These are phyloP conservation scores for Rhodotorula sp. DNA, from an alignment of 1,284 basidiomycete genomes.

Conservation along the genomic window DNA sequence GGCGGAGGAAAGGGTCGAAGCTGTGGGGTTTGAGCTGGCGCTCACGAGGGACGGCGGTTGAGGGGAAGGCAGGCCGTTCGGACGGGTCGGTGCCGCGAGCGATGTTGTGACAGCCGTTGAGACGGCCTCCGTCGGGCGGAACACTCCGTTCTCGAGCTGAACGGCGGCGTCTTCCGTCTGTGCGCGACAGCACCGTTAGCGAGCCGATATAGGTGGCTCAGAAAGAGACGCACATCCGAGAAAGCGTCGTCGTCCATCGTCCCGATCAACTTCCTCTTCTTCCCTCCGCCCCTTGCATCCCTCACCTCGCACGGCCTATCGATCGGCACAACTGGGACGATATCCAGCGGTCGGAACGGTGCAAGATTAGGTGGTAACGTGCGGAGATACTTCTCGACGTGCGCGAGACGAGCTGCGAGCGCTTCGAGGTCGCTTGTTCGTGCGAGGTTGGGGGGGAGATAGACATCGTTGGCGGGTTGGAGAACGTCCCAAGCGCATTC, in stretches of 20 bases:
- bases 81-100: neutral
- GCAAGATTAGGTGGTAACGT: conserved; percentile 39
- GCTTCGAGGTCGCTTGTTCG: conserved; percentile 31
- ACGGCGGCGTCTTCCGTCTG: conserved; percentile 38
- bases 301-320: neutral
- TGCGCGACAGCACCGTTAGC: neutral
- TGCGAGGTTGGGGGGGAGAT: conserved; percentile 33
- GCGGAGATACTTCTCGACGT: conserved; percentile 36
- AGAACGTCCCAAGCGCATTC: conserved; percentile 39
- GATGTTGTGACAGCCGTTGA: neutral
- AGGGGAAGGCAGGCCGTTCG: neutral
- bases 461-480: conserved; percentile 27
- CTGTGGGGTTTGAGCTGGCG: neutral
- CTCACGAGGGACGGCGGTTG: neutral
- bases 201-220: neutral
- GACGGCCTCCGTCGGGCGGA: conserved; percentile 12
- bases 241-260: conserved; percentile 18
- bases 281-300: neutral
- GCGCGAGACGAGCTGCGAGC: conserved; percentile 26
- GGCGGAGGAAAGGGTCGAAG: neutral
- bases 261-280: neutral
- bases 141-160: conserved; percentile 38
- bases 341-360: conserved; percentile 19
- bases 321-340: neutral
- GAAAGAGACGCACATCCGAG: conserved; percentile 15